These are phyloP conservation scores for Puccinia triticina DNA, from an alignment of 1,284 basidiomycete genomes.

Conservation along the genomic window DNA sequence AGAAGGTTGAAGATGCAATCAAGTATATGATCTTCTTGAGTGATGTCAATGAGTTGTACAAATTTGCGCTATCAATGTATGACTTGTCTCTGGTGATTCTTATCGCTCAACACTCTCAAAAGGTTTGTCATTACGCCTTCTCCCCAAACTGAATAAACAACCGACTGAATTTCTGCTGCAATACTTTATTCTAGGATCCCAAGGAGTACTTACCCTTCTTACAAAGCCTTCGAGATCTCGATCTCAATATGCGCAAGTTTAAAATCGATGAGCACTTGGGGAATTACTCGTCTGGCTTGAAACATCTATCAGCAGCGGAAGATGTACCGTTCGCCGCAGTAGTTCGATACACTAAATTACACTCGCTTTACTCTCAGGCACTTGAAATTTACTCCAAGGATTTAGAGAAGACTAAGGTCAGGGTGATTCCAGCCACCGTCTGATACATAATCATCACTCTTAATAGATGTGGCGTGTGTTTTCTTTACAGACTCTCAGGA, in stretches of 20 bases:
- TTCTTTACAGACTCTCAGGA: slow-evolving; percentile 27
- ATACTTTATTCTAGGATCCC: slow-evolving; percentile 71
- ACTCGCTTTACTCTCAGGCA: slow-evolving; percentile 76
- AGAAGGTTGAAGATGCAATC: slow-evolving; percentile 88
- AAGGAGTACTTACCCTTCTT: slow-evolving; percentile 97
- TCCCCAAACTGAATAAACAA: neutral
- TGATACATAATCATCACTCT: neutral
- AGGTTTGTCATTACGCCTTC: slow-evolving; percentile 65
- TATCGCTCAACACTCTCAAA: slow-evolving; percentile 95
- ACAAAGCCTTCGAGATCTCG: slow-evolving; percentile 78
- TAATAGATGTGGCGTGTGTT: slow-evolving; percentile 13
- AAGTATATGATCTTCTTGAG: slow-evolving; percentile 99
- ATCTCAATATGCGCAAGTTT: slow-evolving; percentile 81
- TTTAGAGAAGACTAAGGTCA: slow-evolving; percentile 67
- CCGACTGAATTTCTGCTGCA: neutral
- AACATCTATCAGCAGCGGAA: slow-evolving; percentile 74
- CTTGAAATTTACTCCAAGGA: slow-evolving; percentile 73
- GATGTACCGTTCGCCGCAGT: slow-evolving; percentile 75
- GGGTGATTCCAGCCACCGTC: slow-evolving; percentile 54
- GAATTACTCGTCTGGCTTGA: slow-evolving; percentile 74
- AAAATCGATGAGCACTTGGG: slow-evolving; percentile 90
- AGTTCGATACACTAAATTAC: slow-evolving; percentile 74
- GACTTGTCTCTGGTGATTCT: slow-evolving; percentile 93
- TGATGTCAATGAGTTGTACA: slow-evolving; percentile 86
- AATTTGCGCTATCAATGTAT: slow-evolving; percentile 97